Evolutionary conservation across 2,329 filamentous ascomycete species (phyloP), one percentile per base, ranked within the genome.

Genomic region (Ceratocystis albifundus): DNA sequence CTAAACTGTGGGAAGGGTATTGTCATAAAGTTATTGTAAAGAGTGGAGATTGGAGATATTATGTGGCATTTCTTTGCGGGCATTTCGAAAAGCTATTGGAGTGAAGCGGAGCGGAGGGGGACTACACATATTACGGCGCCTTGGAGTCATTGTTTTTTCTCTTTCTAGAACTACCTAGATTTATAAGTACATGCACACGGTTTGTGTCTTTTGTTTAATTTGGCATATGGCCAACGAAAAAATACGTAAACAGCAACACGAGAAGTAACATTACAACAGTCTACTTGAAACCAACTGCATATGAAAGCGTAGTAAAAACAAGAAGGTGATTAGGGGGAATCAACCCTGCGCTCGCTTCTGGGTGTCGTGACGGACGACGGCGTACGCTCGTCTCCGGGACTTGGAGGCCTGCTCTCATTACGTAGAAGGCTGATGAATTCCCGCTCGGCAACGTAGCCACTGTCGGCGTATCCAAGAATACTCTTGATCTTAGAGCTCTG

Each of bases 391-490:
- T 46, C 66, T 20, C 36, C 50, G 15, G 66, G 66, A 28, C 64
- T 68, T 17, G 64, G 79, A 25, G 82, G 81, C 41, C 81, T 76
- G 71, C 82, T 84, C 66, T 81, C 80, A 61, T 74, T 74, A 44
- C 74, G 76, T 69, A 88, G 87, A 70, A 96, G 85, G 57, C 89
- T 90, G 69, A 96, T 87, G 71, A 96, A 93, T 75, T 96, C 90
- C 69, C 91, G 81, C 72, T 94, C 80, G 8, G 91, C 92, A 50
- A 97, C 88, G 76, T 97, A 96, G 76, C 97, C 91, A 72, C 88
- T 95, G 74, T 96, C 92, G 22, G 90, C 90, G 76, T 96, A 99
- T 2, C 93, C 94, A 41, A 99, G 77, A 57, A 94, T 78, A 8
- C 82, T 80, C 61, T 86, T 80, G 69, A 99, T 96, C 73, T 96